Evolutionary conservation across 2,329 filamentous ascomycete species (phyloP).

Genomic region (Didymellaceae sp.): DNA sequence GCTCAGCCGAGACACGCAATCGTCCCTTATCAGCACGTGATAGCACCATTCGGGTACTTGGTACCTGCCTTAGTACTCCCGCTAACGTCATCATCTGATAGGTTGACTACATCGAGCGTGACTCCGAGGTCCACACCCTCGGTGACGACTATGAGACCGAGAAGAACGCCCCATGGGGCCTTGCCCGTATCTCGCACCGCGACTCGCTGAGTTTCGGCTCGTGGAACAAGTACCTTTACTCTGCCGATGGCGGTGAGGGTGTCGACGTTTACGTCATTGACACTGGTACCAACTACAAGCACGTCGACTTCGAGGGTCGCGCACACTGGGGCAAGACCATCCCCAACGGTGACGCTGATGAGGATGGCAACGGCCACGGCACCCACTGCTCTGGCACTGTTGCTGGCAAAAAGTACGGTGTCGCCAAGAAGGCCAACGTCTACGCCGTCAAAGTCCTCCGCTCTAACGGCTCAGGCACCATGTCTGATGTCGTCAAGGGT

Average conservation of each 20-base stretch:
- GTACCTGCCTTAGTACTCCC: slow-evolving; percentile 18
- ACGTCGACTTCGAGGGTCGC: slow-evolving; percentile 97
- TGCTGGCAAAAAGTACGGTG: slow-evolving; percentile 98
- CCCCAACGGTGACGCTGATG: slow-evolving; percentile 80
- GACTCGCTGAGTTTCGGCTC: slow-evolving; percentile 83
- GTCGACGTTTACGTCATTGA: slow-evolving; percentile 99
- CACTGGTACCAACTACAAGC: slow-evolving; percentile 90
- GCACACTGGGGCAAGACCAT: slow-evolving; percentile 98
- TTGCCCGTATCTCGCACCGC: slow-evolving; percentile 97
- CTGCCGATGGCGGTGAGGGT: slow-evolving; percentile 88
- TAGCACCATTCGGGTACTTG: slow-evolving; percentile 23
- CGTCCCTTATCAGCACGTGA: slow-evolving; percentile 34
- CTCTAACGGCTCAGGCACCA: slow-evolving; percentile 96
- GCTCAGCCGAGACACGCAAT: slow-evolving; percentile 42
- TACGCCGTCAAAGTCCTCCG: slow-evolving; percentile 98
- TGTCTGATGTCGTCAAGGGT: slow-evolving; percentile 98
- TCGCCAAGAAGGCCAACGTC: slow-evolving; percentile 97
- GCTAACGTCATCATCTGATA: slow-evolving; percentile 52
- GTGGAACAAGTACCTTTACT: slow-evolving; percentile 98
- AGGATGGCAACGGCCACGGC: slow-evolving; percentile 96
- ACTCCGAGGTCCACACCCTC: slow-evolving; percentile 88
- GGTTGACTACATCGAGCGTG: slow-evolving; percentile 96
- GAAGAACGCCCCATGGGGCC: slow-evolving; percentile 97
- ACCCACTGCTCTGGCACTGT: slow-evolving; percentile 99
- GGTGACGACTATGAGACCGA: slow-evolving; percentile 66